A percentile compares a stretch with the other conserved stretches of the same genome.
phyloP scores from a whole-genome alignment of 2,329 filamentous ascomycete genomes.

The Cercospora janseana region DNA sequence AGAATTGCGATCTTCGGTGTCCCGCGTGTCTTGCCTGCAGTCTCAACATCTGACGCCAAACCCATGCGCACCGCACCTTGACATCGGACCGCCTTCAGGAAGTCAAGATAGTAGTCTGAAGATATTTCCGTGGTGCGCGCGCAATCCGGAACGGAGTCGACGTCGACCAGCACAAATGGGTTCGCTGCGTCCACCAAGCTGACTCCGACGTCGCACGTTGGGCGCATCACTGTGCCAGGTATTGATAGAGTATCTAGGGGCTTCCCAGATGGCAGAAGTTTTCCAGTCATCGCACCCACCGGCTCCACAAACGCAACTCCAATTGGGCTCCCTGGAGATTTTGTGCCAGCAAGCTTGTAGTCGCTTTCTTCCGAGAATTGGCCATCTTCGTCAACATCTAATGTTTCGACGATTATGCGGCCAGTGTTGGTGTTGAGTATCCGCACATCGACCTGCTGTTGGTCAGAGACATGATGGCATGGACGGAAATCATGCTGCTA shows the following conservation, averaged over 20 bases:
- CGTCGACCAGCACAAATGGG: slow-evolving; percentile 26
- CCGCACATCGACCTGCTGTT: slow-evolving; percentile 25
- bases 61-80: slow-evolving; percentile 27
- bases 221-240: slow-evolving; percentile 20
- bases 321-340: slow-evolving; percentile 22
- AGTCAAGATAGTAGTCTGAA: slow-evolving; percentile 20
- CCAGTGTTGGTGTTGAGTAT: slow-evolving; percentile 31
- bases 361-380: slow-evolving; percentile 32
- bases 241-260: slow-evolving; percentile 23
- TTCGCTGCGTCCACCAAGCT: slow-evolving; percentile 29
- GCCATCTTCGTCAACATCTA: slow-evolving; percentile 28
- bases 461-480: neutral
- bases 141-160: slow-evolving; percentile 15
- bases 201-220: slow-evolving; percentile 19
- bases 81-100: slow-evolving; percentile 24
- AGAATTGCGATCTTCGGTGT: slow-evolving; percentile 31
- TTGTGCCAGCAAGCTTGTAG: slow-evolving; percentile 21
- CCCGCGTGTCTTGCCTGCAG: slow-evolving; percentile 28
- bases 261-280: slow-evolving; percentile 23
- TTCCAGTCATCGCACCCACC: slow-evolving; percentile 27
- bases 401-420: slow-evolving; percentile 24
- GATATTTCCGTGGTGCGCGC: slow-evolving; percentile 9
- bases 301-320: slow-evolving; percentile 24
- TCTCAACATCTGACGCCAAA: slow-evolving; percentile 19
- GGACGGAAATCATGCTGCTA: slow-evolving; percentile 1